Evolutionary conservation across 148 eudicot species (phyloP), one percentile per base, ranked within the genome.

Genomic region (Polygonum maritimum): DNA sequence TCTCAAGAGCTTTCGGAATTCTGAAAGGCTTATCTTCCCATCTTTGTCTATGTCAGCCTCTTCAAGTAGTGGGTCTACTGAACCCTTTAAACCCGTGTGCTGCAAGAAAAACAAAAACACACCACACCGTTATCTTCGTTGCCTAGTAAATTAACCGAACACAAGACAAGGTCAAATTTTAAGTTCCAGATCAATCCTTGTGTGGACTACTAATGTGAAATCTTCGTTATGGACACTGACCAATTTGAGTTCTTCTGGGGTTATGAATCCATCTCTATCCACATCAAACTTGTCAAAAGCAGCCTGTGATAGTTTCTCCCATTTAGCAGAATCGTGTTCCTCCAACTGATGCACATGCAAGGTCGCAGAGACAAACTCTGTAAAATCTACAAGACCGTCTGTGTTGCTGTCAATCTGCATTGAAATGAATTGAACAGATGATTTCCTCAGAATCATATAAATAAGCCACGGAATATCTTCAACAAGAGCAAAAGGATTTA

Each of bases 281-380:
- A 94, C 87, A 74, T 94, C 97, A 78, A 94, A 94, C 88, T 94
- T 90, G 62, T 94, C 98, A 63, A 94, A 94, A 76, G 98, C 98
- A 75, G 94, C 91, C 83, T 84, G 96, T 60, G 98, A 94, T 52
- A 80, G 78, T 63, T 85, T 83, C 48, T 89, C 88, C 98, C 98
- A 94, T 79, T 88, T 94, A 60, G 86, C 91, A 14, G 88, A 82
- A 81, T 94, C 87, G 76, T 89, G 96, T 84, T 94, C 96, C 44
- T 94, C 96, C 81, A 94, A 81, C 79, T 94, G 98, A 83, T 90
- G 90, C 80, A 94, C 93, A 74, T 89, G 98, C 72, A 94, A 83
- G 11, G 97, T 87, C 19, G 98, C 98, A 26, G 98, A 96, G 11
- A 94, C 96, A 83, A 94, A 94, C 86, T 94, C 98, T 0, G 88